Base-by-base conservation (phyloP, 164 flowering plant genomes). In the Pachysandra terminalis region DNA sequence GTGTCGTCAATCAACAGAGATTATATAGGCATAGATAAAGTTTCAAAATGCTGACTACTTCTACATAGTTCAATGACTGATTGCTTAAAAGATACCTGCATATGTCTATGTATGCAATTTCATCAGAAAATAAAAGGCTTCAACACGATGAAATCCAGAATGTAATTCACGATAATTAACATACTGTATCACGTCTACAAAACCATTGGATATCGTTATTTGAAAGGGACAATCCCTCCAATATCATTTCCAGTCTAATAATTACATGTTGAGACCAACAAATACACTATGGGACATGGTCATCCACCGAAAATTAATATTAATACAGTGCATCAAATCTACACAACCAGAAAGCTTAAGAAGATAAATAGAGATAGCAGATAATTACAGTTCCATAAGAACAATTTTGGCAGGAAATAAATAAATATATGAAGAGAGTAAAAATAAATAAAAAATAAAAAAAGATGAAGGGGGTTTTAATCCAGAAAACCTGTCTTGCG, bases 401-500 rank as follows among this genome's bases (percentile, higher is more conserved):
- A 58, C n/a, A 26, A 16, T 26, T 58, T 2, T 26, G 5, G 25
- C 37, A 26, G 37, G 61, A 2, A 58, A 58, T 15, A 25, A 14
- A 58, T 17, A 16, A 26, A 58, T 58, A 26, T 10, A 24, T 23
- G 22, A 22, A 56, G 22, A 56, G 16, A 56, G 32, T n/a, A n/a
- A n/a, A n/a, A n/a, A n/a, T n/a, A n/a, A n/a, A n/a, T n/a, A n/a
- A 16, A 28, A 56, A 28, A 13, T 14, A 27, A 24, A 21, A 26
- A 26, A 0, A 27, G 37, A 16, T 26, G 17, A 15, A 45, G 10
- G 19, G 26, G 23, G 25, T 54, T 68, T 79, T 73, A 84, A 57
- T 82, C 86, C 45, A 84, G 72, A 69, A 84, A 82, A 71, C 90
- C 90, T 71, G 90, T 86, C 64, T 81, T 75, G 80, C 78, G 86